These are phyloP conservation scores for Astrephomene gubernaculifera DNA, from an alignment of 139 green algal species.

Conservation along the genomic window DNA sequence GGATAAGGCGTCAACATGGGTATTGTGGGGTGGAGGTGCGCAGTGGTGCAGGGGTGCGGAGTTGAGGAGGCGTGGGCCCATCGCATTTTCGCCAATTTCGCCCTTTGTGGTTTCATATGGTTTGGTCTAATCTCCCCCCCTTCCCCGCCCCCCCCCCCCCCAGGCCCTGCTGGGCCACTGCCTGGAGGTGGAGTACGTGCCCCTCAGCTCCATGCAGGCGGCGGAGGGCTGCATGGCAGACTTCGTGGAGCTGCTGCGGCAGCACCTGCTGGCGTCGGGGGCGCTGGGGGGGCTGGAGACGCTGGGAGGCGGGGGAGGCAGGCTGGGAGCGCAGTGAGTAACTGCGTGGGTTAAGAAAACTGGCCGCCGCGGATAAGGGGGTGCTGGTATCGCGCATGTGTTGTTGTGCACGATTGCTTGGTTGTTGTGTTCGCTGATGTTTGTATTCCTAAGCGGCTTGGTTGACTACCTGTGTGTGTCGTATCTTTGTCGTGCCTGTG, in stretches of 20 bases:
- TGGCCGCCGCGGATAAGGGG: not conserved
- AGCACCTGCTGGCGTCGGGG: not conserved
- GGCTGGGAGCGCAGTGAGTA: not conserved
- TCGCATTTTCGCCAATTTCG: too few species aligned
- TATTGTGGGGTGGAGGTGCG: too few species aligned
- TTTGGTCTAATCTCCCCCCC: not conserved
- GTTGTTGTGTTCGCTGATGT: not conserved
- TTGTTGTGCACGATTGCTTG: not conserved
- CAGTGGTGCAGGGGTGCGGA: too few species aligned
- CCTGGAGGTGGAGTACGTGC: conserved; percentile 42
- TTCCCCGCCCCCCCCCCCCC: not conserved
- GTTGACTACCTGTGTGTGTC: not conserved
- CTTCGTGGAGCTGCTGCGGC: conserved; percentile 35
- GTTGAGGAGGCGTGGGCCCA: too few species aligned
- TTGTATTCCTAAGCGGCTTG: not conserved
- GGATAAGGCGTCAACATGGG: too few species aligned
- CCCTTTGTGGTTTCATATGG: too few species aligned
- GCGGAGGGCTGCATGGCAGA: conserved; percentile 17
- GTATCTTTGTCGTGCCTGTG: not conserved
- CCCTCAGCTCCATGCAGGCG: not conserved
- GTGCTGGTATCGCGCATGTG: not conserved
- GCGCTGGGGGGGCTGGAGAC: not conserved
- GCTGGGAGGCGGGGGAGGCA: not conserved
- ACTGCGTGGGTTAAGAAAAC: not conserved
- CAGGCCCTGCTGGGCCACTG: conserved; percentile 36